Conservation (phyloP, 495 filamentous ascomycete genomes). For the Tuber brumale region DNA sequence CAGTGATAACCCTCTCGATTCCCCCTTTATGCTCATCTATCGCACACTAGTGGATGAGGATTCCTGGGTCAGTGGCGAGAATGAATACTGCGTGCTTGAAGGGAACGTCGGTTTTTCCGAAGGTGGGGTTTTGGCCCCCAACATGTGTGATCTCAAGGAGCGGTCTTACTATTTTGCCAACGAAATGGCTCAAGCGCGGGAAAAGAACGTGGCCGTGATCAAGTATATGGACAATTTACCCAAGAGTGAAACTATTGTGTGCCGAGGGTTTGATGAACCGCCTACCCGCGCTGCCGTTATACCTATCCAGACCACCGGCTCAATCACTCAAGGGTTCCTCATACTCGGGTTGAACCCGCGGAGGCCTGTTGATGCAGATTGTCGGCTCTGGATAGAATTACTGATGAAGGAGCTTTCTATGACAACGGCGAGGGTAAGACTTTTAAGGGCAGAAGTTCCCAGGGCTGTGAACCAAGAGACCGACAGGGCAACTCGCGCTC, state of each 20-base stretch:
- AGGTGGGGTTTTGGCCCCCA: constrained; percentile 20
- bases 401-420: constrained; percentile 35
- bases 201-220: constrained; percentile 27
- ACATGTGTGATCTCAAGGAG: constrained; percentile 10
- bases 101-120: constrained; percentile 28
- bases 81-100: constrained; percentile 14
- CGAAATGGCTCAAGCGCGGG: constrained; percentile 34
- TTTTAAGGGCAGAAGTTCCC: constrained; percentile 27
- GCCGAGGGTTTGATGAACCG: constrained; percentile 28
- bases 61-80: background rate
- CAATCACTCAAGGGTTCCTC: constrained; percentile 32
- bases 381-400: constrained; percentile 33
- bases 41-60: constrained; percentile 17
- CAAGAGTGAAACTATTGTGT: constrained; percentile 18
- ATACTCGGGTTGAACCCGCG: constrained; percentile 36
- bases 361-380: constrained; percentile 34
- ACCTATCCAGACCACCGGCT: constrained; percentile 34
- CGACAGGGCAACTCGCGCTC: constrained; percentile 17
- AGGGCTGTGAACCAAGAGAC: constrained; percentile 30
- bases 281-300: constrained; percentile 32
- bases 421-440: constrained; percentile 25
- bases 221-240: constrained; percentile 24
- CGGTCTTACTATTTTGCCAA: constrained; percentile 26
- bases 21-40: constrained; percentile 34
- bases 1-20: constrained; percentile 31